Evolutionary conservation across 2,329 filamentous ascomycete species (phyloP).

Genomic region (Aspergillus sp.): DNA sequence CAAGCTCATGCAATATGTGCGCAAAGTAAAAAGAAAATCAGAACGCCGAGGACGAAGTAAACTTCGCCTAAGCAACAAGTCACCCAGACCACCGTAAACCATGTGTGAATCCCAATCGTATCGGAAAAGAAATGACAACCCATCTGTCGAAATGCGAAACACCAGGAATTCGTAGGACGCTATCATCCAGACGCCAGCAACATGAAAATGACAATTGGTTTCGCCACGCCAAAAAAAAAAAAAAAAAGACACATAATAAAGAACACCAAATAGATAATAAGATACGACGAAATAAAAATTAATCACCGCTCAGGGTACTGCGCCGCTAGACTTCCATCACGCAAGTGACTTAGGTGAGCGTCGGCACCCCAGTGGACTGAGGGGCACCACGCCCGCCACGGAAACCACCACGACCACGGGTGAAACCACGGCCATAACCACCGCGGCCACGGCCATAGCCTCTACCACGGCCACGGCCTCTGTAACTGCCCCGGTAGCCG

Average conservation of each 20-base stretch:
- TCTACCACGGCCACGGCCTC: slow-evolving; percentile 53
- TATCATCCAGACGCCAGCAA: slow-evolving; percentile 19
- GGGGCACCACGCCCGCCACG: slow-evolving; percentile 32
- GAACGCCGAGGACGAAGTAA: background rate
- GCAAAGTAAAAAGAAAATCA: background rate
- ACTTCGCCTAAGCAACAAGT: background rate
- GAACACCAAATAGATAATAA: background rate
- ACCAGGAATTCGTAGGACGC: slow-evolving; percentile 18
- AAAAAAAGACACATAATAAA: slow-evolving; percentile 1
- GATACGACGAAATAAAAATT: slow-evolving; percentile 4
- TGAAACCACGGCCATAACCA: slow-evolving; percentile 40
- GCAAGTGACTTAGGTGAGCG: slow-evolving; percentile 20
- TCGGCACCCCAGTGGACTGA: slow-evolving; percentile 33
- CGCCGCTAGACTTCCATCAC: background rate
- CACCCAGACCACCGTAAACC: slow-evolving; percentile 9
- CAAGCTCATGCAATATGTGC: background rate
- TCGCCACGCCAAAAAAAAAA: slow-evolving; percentile 15
- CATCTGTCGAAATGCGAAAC: slow-evolving; percentile 1
- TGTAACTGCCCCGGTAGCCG: slow-evolving; percentile 71
- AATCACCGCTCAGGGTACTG: slow-evolving; percentile 15
- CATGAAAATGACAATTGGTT: slow-evolving; percentile 13
- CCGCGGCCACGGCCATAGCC: slow-evolving; percentile 45
- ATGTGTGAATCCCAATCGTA: slow-evolving; percentile 2
- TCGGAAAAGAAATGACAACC: background rate
- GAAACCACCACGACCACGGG: slow-evolving; percentile 33